Conservation (phyloP, 495 filamentous ascomycete species). For the Lindgomyces ingoldianus region DNA sequence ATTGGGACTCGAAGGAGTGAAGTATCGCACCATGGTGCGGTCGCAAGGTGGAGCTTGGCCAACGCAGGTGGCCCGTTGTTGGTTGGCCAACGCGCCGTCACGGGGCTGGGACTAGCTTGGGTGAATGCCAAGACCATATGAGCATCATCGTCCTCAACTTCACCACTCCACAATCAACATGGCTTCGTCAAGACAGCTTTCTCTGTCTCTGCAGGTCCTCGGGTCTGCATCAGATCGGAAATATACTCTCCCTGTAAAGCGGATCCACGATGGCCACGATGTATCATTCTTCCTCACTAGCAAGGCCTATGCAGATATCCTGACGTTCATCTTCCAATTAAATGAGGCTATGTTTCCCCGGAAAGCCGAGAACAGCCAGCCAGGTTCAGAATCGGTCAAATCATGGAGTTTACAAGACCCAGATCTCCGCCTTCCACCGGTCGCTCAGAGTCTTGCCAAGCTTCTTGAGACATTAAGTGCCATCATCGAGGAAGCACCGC, state of each 20-base stretch:
- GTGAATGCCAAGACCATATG: neutral
- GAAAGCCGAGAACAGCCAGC: conserved; percentile 33
- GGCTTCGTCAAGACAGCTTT: conserved; percentile 8
- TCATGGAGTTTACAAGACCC: conserved; percentile 57
- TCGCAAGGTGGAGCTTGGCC: too few relatives aligned
- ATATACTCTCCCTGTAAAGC: conserved; percentile 65
- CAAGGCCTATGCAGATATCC: conserved; percentile 80
- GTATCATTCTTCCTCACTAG: conserved; percentile 74
- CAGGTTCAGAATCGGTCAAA: conserved; percentile 39
- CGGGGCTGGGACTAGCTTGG: neutral
- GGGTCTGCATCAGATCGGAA: conserved; percentile 38
- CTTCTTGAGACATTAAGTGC: conserved; percentile 62
- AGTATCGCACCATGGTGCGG: too few relatives aligned
- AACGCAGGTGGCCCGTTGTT: neutral
- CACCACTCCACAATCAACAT: too few relatives aligned
- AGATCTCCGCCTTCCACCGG: conserved; percentile 55
- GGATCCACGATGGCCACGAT: conserved; percentile 79
- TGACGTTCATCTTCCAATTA: conserved; percentile 83
- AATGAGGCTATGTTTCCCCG: conserved; percentile 84
- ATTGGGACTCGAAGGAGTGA: too few relatives aligned
- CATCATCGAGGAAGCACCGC: conserved; percentile 76
- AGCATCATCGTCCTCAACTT: neutral
- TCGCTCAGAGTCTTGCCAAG: conserved; percentile 63
- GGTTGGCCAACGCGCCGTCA: conserved; percentile 1
- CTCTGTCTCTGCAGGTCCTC: conserved; percentile 32